Evolutionary conservation across 192 early-diverging fungal genomes (phyloP).

Genomic region (Podila epicladia): DNA sequence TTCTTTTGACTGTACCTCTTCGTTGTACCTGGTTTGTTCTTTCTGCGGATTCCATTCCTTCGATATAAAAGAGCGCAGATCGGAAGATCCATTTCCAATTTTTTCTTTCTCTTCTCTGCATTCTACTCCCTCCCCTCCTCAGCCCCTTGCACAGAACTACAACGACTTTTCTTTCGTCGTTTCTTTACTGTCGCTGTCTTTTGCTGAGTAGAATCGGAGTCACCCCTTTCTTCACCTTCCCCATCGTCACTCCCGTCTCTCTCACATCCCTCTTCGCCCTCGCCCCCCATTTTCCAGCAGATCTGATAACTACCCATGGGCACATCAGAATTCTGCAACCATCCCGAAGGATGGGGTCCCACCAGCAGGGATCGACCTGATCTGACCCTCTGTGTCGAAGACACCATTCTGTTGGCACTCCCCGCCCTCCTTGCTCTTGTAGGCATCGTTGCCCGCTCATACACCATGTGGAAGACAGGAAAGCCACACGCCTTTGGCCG

Average conservation of each 20-base stretch:
- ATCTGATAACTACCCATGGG: background rate
- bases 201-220: background rate
- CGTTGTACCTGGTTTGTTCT: background rate
- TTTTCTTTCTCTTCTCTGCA: background rate
- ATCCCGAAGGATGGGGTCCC: slow-evolving; percentile 26
- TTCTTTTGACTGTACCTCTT: background rate
- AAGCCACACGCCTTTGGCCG: slow-evolving; percentile 44
- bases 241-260: background rate
- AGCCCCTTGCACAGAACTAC: background rate
- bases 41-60: background rate
- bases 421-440: slow-evolving; percentile 27
- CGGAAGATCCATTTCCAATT: background rate
- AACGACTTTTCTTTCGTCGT: background rate
- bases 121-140: background rate
- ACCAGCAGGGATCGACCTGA: slow-evolving; percentile 16
- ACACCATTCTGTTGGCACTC: slow-evolving; percentile 40
- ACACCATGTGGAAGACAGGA: slow-evolving; percentile 22
- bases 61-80: background rate
- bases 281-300: background rate
- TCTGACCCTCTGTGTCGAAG: slow-evolving; percentile 44
- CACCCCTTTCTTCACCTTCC: no score
- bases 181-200: background rate
- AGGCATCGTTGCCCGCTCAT: slow-evolving; percentile 1
- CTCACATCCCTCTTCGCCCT: background rate
- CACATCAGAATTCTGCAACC: background rate